Evolutionary conservation across 2,329 filamentous ascomycete genomes (phyloP).

Genomic region (Pseudogymnoascus sp.): DNA sequence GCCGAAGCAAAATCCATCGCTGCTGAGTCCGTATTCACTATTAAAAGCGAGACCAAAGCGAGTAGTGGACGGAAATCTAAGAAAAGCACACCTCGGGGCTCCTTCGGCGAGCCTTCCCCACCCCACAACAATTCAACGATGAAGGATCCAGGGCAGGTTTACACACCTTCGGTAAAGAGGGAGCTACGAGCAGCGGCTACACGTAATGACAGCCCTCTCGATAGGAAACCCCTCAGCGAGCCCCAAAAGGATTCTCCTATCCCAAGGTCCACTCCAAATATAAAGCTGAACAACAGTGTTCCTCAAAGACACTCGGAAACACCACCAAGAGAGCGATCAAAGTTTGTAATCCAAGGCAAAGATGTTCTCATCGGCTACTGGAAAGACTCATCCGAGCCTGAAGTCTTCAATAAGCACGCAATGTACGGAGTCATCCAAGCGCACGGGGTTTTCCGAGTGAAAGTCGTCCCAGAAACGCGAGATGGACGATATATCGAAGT

Average conservation of each 20-base stretch:
- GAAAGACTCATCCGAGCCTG: slow-evolving; percentile 42
- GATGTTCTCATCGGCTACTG: slow-evolving; percentile 46
- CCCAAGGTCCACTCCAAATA: background rate
- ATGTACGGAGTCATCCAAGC: slow-evolving; percentile 54
- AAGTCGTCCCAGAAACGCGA: slow-evolving; percentile 50
- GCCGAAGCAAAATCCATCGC: slow-evolving; percentile 21
- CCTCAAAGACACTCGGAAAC: background rate
- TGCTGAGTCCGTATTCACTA: slow-evolving; percentile 17
- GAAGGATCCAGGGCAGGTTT: background rate
- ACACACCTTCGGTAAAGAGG: background rate
- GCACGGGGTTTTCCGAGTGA: slow-evolving; percentile 57
- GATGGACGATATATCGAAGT: slow-evolving; percentile 46
- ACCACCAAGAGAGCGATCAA: background rate
- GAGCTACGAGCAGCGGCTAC: background rate
- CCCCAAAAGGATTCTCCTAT: background rate
- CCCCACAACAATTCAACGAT: background rate
- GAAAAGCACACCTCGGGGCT: background rate
- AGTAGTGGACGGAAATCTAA: background rate
- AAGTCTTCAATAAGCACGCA: slow-evolving; percentile 46
- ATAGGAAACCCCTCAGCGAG: slow-evolving; percentile 23
- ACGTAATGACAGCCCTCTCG: slow-evolving; percentile 11
- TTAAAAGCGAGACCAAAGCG: background rate
- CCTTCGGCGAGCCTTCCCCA: background rate
- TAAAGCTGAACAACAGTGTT: background rate
- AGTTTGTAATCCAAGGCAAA: slow-evolving; percentile 16